phyloP scores from a whole-genome alignment of 2,329 filamentous ascomycete genomes.

The Aspergillus thermomutatus region DNA sequence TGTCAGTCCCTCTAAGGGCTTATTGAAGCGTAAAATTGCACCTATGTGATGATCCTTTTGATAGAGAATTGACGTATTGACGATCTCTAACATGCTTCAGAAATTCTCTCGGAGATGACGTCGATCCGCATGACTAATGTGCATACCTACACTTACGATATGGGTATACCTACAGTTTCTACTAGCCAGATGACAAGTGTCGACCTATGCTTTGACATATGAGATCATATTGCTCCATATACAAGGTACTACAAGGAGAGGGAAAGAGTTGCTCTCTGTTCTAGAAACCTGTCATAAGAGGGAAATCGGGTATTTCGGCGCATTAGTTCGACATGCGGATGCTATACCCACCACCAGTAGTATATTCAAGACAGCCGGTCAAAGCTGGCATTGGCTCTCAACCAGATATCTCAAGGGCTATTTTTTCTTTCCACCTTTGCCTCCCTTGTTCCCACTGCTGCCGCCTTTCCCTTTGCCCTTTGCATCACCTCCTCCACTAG shows the following conservation, averaged over 20 bases:
- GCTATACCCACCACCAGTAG: neutral
- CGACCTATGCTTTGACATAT: too few species aligned
- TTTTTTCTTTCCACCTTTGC: slow-evolving; percentile 42
- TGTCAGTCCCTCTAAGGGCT: neutral
- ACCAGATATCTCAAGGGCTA: slow-evolving; percentile 12
- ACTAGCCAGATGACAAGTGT: too few species aligned
- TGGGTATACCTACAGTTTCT: too few species aligned
- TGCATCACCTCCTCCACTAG: slow-evolving; percentile 36
- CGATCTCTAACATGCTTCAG: neutral
- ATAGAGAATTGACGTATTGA: neutral
- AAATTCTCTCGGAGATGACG: neutral
- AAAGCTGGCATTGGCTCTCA: neutral
- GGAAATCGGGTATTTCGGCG: too few species aligned
- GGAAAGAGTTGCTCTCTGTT: too few species aligned
- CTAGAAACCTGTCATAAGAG: too few species aligned
- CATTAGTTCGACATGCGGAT: neutral
- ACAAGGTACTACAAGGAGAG: too few species aligned
- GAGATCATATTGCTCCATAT: too few species aligned
- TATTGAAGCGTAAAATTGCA: neutral
- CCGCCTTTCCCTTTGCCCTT: slow-evolving; percentile 38
- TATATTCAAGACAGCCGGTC: neutral
- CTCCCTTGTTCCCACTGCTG: slow-evolving; percentile 21
- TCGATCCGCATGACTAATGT: neutral
- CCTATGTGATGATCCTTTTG: neutral
- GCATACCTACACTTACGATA: neutral